These are phyloP conservation scores for Sporothrix curviconia DNA, from an alignment of 2,329 filamentous ascomycete species.

Conservation along the genomic window DNA sequence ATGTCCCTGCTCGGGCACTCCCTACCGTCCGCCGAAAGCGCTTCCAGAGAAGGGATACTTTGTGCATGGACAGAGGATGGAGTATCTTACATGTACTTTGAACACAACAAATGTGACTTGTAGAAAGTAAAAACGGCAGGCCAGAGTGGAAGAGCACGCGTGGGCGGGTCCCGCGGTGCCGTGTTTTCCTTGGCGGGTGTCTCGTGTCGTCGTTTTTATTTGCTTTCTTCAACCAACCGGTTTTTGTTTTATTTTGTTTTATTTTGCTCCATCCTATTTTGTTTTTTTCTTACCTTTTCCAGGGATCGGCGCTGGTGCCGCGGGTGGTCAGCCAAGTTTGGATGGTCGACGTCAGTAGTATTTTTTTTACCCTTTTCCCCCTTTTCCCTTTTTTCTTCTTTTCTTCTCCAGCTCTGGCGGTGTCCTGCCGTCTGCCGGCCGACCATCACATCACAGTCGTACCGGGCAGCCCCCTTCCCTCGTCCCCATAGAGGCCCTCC, in stretches of 20 bases:
- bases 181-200: background rate
- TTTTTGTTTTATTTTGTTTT: too few species aligned
- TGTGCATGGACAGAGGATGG: background rate
- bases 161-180: constrained; percentile 1
- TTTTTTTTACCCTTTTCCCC: background rate
- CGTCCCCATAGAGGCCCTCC: too few species aligned
- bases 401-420: too few species aligned
- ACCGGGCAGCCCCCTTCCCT: background rate
- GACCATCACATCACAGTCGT: background rate
- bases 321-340: background rate
- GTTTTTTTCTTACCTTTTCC: background rate
- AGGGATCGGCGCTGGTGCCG: constrained; percentile 3
- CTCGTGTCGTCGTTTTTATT: background rate
- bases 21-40: background rate
- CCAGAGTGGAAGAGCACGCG: background rate
- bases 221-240: too few species aligned
- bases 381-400: background rate
- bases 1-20: background rate
- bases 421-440: background rate
- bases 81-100: too few species aligned
- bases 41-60: background rate
- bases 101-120: background rate
- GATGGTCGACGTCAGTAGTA: background rate
- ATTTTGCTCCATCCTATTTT: background rate
- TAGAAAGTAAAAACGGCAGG: background rate